These are phyloP conservation scores for Aspergillus sp. DNA, from an alignment of 2,329 filamentous ascomycete species.

Conservation along the genomic window DNA sequence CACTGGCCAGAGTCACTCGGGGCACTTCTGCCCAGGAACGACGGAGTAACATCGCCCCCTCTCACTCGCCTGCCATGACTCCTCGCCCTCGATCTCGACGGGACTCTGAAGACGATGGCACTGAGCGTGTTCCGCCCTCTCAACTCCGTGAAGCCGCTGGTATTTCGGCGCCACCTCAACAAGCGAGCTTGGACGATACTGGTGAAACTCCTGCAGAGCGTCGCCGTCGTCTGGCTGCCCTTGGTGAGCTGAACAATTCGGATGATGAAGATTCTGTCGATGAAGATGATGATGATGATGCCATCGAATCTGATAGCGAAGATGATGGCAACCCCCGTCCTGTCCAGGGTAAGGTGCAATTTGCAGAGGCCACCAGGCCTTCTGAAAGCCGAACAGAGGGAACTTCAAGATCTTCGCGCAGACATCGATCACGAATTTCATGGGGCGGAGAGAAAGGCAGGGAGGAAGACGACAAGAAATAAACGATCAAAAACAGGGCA, in stretches of 20 bases:
- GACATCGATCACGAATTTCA: constrained; percentile 30
- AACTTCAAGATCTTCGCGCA: constrained; percentile 9
- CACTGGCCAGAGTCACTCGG: constrained; percentile 31
- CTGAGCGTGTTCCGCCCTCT: constrained; percentile 37
- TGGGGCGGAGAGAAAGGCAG: constrained; percentile 39
- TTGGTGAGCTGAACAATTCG: constrained; percentile 30
- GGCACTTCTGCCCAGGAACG: constrained; percentile 35
- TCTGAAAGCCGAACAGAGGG: constrained; percentile 15
- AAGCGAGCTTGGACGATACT: constrained; percentile 28
- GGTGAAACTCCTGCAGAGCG: constrained; percentile 43
- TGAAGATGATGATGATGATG: constrained; percentile 4
- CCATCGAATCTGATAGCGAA: constrained; percentile 18
- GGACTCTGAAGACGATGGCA: constrained; percentile 41
- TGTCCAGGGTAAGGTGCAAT: constrained; percentile 23
- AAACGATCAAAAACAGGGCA: constrained; percentile 4
- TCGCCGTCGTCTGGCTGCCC: constrained; percentile 40
- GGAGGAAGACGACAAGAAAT: constrained; percentile 3
- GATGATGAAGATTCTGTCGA: constrained; percentile 23
- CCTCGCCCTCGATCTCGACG: constrained; percentile 18
- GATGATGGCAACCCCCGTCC: constrained; percentile 15
- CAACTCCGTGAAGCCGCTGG: constrained; percentile 29
- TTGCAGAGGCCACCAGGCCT: constrained; percentile 27
- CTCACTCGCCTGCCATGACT: neutral
- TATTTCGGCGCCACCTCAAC: constrained; percentile 17
- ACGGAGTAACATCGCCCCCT: constrained; percentile 28